Percentiles rank a stretch among this genome's conserved stretches.
phyloP scores from a whole-genome alignment of 768 basidiomycete species.

The Mycena galericulata region DNA sequence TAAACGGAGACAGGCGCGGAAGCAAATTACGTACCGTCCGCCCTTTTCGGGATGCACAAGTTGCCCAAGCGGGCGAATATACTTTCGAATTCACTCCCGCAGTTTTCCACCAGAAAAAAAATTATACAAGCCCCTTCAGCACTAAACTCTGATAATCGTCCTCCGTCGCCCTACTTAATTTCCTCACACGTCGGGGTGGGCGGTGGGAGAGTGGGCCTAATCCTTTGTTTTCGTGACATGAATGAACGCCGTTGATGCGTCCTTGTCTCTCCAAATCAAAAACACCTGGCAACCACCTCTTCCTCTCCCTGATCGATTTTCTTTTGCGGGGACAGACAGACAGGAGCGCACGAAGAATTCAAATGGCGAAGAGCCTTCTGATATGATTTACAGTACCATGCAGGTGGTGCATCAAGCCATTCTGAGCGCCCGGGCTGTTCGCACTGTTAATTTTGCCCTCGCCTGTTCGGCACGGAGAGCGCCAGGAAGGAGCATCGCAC shows the following conservation, averaged over 20 bases:
- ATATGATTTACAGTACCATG: constrained; percentile 25
- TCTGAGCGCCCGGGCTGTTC: constrained; percentile 17
- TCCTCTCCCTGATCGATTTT: constrained; percentile 2
- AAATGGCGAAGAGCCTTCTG: constrained; percentile 15
- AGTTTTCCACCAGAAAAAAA: constrained; percentile 29
- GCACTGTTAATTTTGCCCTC: constrained; percentile 11
- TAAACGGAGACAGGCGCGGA: constrained; percentile 17
- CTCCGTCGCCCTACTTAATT: constrained; percentile 21
- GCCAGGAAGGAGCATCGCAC: constrained; percentile 9
- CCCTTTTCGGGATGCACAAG: constrained; percentile 22
- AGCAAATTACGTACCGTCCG: constrained; percentile 23
- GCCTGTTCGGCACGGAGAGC: constrained; percentile 28
- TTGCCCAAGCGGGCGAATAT: constrained; percentile 16
- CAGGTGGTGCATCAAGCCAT: constrained; percentile 8
- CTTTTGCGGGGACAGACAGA: constrained; percentile 7
- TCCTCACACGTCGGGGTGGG: constrained; percentile 32
- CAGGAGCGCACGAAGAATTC: constrained; percentile 18
- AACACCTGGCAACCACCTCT: constrained; percentile 13
- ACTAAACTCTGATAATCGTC: constrained; percentile 26
- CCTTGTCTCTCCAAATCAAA: not conserved
- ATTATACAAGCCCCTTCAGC: constrained; percentile 3
- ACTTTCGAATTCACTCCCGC: constrained; percentile 23
- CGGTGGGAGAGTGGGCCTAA: constrained; percentile 22
- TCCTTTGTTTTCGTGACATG: constrained; percentile 27
- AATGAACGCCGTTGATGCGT: constrained; percentile 24